Evolutionary conservation across 2,329 filamentous ascomycete genomes (phyloP).

Genomic region (Pseudogymnoascus sp.): DNA sequence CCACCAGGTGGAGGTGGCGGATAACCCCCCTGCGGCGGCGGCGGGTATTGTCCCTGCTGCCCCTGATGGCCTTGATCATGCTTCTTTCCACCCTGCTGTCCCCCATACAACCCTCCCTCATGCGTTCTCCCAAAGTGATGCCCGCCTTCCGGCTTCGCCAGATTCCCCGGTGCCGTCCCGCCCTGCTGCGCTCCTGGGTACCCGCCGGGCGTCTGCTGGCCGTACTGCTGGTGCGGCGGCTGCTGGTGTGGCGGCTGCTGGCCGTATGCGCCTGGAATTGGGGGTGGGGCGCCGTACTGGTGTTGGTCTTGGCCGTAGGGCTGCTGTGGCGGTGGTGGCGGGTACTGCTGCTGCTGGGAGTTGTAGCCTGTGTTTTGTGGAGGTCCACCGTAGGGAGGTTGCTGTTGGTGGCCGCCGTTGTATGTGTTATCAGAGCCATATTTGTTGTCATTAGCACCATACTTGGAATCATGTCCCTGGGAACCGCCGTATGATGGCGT

Average conservation of each 20-base stretch:
- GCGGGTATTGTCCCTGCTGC: background rate
- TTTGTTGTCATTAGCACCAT: slow-evolving; percentile 2
- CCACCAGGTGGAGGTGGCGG: background rate
- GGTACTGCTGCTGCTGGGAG: slow-evolving; percentile 13
- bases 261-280: background rate
- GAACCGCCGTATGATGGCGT: slow-evolving; percentile 13
- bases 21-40: background rate
- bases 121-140: background rate
- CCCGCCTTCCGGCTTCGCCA: background rate
- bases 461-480: slow-evolving; percentile 6
- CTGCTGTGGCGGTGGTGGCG: slow-evolving; percentile 1
- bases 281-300: slow-evolving; percentile 9
- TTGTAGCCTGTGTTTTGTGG: slow-evolving; percentile 4
- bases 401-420: slow-evolving; percentile 11
- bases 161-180: background rate
- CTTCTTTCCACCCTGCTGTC: background rate
- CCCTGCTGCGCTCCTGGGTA: background rate
- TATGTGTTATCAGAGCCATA: background rate
- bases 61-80: background rate
- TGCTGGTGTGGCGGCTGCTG: background rate
- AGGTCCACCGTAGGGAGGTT: slow-evolving; percentile 19
- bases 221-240: slow-evolving; percentile 1
- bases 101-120: background rate
- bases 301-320: slow-evolving; percentile 8
- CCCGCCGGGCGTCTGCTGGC: background rate